phyloP scores from a whole-genome alignment of 2,329 filamentous ascomycete genomes.

The Fusarium gaditjirri region DNA sequence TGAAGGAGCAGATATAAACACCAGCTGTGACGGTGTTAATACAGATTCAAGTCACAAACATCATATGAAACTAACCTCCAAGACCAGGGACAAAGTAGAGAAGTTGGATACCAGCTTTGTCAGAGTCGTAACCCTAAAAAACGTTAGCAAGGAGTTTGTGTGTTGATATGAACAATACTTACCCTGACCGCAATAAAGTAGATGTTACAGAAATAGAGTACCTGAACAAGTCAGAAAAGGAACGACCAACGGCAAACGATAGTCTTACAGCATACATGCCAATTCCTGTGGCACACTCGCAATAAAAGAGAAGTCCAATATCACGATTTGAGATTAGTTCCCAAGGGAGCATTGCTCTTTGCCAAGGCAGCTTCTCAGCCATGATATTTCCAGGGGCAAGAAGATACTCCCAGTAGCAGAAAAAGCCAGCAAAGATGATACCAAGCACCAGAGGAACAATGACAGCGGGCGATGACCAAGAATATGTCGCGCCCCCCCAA shows the following conservation, averaged over 20 bases:
- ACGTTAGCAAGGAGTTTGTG: neutral
- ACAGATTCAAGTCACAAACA: neutral
- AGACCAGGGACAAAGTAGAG: conserved; percentile 73
- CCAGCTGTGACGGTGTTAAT: conserved; percentile 52
- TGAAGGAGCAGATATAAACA: conserved; percentile 65
- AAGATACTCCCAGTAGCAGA: conserved; percentile 64
- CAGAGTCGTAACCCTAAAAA: conserved; percentile 58
- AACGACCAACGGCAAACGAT: neutral
- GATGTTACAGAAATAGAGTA: conserved; percentile 75
- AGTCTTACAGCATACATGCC: conserved; percentile 58
- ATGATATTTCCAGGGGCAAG: conserved; percentile 62
- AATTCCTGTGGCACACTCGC: conserved; percentile 70
- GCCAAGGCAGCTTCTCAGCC: conserved; percentile 60
- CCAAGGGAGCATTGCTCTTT: conserved; percentile 73
- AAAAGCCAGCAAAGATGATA: conserved; percentile 52
- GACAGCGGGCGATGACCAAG: conserved; percentile 62
- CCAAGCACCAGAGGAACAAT: conserved; percentile 61
- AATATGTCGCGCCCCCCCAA: conserved; percentile 65
- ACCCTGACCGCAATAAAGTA: conserved; percentile 71
- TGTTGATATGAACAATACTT: neutral
- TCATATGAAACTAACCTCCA: conserved; percentile 54
- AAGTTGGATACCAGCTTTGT: conserved; percentile 65
- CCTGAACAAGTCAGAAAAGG: conserved; percentile 54
- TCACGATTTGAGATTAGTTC: conserved; percentile 66
- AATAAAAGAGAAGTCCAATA: conserved; percentile 68